These are phyloP conservation scores for Wickerhamiella shivajii DNA, from an alignment of 805 yeast species.

Conservation along the genomic window DNA sequence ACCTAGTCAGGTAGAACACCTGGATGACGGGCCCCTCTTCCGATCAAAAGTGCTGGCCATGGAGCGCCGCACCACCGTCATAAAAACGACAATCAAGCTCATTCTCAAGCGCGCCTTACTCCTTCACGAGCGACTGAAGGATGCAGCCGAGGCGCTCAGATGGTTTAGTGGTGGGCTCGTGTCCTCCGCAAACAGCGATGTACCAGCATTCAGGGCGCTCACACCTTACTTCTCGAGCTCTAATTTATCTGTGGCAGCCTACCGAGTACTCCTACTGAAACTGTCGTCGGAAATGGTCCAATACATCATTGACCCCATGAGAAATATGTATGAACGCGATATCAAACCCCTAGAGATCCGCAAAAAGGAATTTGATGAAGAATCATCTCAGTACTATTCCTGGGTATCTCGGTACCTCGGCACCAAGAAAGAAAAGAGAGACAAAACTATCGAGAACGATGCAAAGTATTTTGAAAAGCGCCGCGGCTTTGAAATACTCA, in stretches of 20 bases:
- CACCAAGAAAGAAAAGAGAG: constrained; percentile 23
- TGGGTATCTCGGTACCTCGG: constrained; percentile 32
- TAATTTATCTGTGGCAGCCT: constrained; percentile 17
- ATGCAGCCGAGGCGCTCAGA: constrained; percentile 24
- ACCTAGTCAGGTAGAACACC: constrained; percentile 21
- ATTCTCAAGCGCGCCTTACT: constrained; percentile 26
- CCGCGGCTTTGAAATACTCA: constrained; percentile 27
- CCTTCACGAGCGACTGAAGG: constrained; percentile 23
- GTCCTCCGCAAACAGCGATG: constrained; percentile 22
- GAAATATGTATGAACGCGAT: constrained; percentile 28
- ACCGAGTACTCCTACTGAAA: constrained; percentile 16
- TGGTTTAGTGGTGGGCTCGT: constrained; percentile 23
- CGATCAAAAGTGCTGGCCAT: constrained; percentile 27
- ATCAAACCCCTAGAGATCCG: constrained; percentile 28
- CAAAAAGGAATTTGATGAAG: constrained; percentile 32
- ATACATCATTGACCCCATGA: constrained; percentile 27
- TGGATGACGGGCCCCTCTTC: constrained; percentile 33
- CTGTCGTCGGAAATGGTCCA: constrained; percentile 21
- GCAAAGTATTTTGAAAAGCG: constrained; percentile 29
- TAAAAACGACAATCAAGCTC: constrained; percentile 25
- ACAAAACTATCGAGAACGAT: constrained; percentile 24
- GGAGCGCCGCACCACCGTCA: constrained; percentile 25
- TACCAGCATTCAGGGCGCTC: constrained; percentile 22
- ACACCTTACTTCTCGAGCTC: constrained; percentile 20
- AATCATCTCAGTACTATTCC: constrained; percentile 30